phyloP scores from a whole-genome alignment of 352 stramenopile species.

The Phytophthora sp. region DNA sequence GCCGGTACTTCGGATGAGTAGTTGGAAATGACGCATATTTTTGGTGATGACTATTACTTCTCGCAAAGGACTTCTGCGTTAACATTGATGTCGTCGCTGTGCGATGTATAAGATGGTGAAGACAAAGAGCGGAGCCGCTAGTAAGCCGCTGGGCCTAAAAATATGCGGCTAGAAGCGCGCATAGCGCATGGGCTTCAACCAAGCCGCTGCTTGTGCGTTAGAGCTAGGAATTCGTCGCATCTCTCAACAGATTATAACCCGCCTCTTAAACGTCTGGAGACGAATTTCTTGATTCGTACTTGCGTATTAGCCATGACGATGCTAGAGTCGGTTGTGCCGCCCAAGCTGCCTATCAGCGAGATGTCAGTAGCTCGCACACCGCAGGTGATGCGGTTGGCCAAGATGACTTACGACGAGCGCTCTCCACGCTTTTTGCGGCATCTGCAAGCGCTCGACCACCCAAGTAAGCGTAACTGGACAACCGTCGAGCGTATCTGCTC shows the following conservation, averaged over 20 bases:
- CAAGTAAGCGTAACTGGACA: constrained; percentile 36
- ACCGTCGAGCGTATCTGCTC: constrained; percentile 36
- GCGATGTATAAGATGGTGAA: constrained; percentile 32
- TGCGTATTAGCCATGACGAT: constrained; percentile 16
- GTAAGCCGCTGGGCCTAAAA: constrained; percentile 22
- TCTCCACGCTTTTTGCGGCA: constrained; percentile 40
- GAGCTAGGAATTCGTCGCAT: not conserved
- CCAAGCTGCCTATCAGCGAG: constrained; percentile 20
- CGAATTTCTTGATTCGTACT: not conserved
- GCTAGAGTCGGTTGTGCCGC: constrained; percentile 19
- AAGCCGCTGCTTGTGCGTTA: not conserved
- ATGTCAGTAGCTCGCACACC: constrained; percentile 14
- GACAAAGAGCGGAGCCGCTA: constrained; percentile 2
- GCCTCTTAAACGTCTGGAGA: constrained; percentile 13
- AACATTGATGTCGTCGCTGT: not conserved
- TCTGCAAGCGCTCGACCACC: constrained; percentile 33
- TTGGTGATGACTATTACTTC: constrained; percentile 6
- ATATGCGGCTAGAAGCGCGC: constrained; percentile 12
- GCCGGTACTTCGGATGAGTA: not conserved
- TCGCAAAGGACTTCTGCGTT: not conserved
- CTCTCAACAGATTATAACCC: constrained; percentile 13
- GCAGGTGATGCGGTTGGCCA: constrained; percentile 25
- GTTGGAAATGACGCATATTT: constrained; percentile 5
- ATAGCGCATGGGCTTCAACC: constrained; percentile 18
- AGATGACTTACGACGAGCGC: constrained; percentile 23